These are phyloP conservation scores for Solanum chiquidenum DNA, from an alignment of 257 asterid species.

Conservation along the genomic window DNA sequence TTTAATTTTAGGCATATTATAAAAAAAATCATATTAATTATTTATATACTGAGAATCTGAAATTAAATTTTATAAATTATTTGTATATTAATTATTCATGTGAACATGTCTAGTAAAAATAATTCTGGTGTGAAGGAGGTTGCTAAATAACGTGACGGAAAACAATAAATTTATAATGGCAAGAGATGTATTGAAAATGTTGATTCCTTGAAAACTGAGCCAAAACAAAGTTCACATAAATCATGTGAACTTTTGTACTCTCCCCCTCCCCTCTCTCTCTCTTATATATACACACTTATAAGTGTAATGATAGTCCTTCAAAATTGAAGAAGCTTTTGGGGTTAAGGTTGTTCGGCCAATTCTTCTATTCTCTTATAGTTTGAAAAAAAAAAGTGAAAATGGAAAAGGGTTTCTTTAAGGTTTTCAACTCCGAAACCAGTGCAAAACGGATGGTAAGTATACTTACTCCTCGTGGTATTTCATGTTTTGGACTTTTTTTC, in stretches of 20 bases:
- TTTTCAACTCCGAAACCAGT: neutral
- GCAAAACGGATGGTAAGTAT: neutral
- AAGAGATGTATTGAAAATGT: neutral
- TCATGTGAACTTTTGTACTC: neutral
- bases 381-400: no score
- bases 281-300: neutral
- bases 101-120: neutral
- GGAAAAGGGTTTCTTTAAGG: no score
- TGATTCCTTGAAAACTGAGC: neutral
- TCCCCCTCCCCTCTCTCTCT: no score
- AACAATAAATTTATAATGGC: neutral
- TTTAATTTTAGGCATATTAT: no score
- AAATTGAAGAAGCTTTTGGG: neutral
- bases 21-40: no score
- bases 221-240: neutral
- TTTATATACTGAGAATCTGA: no score
- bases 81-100: no score
- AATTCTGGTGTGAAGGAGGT: neutral
- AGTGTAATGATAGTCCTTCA: neutral
- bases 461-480: neutral
- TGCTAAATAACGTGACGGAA: no score
- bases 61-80: no score
- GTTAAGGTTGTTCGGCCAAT: neutral
- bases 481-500: neutral
- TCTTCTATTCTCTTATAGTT: neutral